Conservation (phyloP, 1,284 basidiomycete genomes). For the Macrocystidia cucumis region DNA sequence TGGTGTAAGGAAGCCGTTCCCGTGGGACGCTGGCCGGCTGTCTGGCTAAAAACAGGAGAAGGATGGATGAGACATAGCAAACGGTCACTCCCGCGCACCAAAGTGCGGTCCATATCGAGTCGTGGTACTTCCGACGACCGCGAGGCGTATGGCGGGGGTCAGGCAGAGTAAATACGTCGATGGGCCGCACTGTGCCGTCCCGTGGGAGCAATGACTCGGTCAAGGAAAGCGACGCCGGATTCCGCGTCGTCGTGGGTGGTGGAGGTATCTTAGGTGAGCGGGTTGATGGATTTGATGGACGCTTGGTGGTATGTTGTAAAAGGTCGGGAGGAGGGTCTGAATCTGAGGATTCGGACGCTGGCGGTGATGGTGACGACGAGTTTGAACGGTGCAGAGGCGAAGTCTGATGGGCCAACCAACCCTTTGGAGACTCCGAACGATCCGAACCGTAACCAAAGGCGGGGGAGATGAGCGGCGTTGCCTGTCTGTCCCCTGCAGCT, state of each 20-base stretch:
- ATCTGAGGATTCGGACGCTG: slow-evolving; percentile 38
- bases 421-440: slow-evolving; percentile 30
- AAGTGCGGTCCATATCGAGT: slow-evolving; percentile 60
- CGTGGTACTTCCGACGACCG: slow-evolving; percentile 61
- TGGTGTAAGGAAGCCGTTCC: slow-evolving; percentile 56
- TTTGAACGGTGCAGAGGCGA: slow-evolving; percentile 32
- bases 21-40: slow-evolving; percentile 31
- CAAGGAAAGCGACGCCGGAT: slow-evolving; percentile 48
- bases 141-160: slow-evolving; percentile 59
- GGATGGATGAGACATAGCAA: slow-evolving; percentile 53
- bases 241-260: slow-evolving; percentile 28
- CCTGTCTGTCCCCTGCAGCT: slow-evolving; percentile 36
- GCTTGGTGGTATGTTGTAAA: slow-evolving; percentile 17
- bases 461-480: slow-evolving; percentile 43
- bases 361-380: slow-evolving; percentile 38
- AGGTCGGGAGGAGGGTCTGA: slow-evolving; percentile 36
- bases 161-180: slow-evolving; percentile 66
- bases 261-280: no score
- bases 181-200: slow-evolving; percentile 53
- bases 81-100: slow-evolving; percentile 54
- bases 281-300: slow-evolving; percentile 16
- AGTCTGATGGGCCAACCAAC: slow-evolving; percentile 70
- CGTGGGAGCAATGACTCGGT: slow-evolving; percentile 70
- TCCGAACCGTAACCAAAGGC: slow-evolving; percentile 21
- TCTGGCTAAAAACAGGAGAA: slow-evolving; percentile 48